Conservation (phyloP, 352 stramenopile genomes). For the Phytopythium vexans region DNA sequence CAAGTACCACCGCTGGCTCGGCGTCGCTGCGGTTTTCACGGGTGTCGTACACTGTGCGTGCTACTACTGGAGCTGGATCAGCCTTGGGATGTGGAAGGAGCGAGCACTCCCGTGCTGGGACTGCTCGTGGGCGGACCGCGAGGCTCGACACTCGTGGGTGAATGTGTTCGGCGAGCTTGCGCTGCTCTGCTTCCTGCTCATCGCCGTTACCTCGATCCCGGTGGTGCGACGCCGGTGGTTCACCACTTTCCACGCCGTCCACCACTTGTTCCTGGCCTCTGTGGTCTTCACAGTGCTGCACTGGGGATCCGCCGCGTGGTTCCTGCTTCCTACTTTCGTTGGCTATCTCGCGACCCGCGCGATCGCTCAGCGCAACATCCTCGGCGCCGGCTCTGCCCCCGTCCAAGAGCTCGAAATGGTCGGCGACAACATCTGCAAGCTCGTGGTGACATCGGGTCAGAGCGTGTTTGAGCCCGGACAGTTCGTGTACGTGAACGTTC, state of each 20-base stretch:
- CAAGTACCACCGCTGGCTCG: conserved; percentile 42
- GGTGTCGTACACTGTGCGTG: conserved; percentile 14
- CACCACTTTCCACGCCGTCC: conserved; percentile 20
- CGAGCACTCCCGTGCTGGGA: conserved; percentile 28
- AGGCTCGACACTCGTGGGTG: conserved; percentile 12
- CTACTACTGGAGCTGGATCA: conserved; percentile 20
- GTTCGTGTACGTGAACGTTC: conserved; percentile 19
- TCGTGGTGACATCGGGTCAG: conserved; percentile 9
- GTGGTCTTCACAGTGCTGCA: conserved; percentile 19
- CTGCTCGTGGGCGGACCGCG: conserved; percentile 10
- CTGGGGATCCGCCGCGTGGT: conserved; percentile 8
- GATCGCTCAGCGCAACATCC: conserved; percentile 4
- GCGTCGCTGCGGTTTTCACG: conserved; percentile 17
- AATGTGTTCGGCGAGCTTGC: conserved; percentile 21
- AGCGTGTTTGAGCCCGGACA: conserved; percentile 9
- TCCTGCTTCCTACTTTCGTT: conserved; percentile 8
- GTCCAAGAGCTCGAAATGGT: conserved; percentile 17
- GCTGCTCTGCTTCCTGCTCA: conserved; percentile 19
- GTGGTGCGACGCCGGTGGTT: conserved; percentile 28
- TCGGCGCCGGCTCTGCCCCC: conserved; percentile 10
- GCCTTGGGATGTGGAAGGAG: conserved; percentile 11
- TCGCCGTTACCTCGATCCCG: conserved; percentile 20
- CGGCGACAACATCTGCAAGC: conserved; percentile 14
- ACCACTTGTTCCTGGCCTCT: conserved; percentile 21
- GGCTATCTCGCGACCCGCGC: conserved; percentile 13